phyloP scores from a whole-genome alignment of 179 eudicot species.

The Vitellaria paradoxa region DNA sequence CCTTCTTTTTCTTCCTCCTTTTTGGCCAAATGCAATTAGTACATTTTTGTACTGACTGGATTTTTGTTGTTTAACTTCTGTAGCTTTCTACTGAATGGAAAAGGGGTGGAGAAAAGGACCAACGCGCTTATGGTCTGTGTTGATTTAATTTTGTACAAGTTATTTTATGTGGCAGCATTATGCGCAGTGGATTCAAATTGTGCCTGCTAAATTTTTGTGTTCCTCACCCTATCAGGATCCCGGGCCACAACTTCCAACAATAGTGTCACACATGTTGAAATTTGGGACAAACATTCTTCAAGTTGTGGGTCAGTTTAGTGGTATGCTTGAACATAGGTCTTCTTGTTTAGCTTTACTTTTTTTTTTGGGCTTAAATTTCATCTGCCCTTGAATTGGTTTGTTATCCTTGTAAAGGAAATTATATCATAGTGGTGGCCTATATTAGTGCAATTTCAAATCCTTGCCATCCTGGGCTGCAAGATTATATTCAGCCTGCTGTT shows the following conservation, averaged over 20 bases:
- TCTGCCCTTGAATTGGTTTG: conserved; percentile 13
- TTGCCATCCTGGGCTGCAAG: conserved; percentile 44
- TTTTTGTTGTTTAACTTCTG: conserved; percentile 26
- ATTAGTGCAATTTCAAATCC: conserved; percentile 48
- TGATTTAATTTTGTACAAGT: not conserved
- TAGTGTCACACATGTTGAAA: conserved; percentile 43
- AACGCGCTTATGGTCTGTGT: conserved; percentile 52
- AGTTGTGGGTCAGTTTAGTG: conserved; percentile 78
- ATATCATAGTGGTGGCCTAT: conserved; percentile 52
- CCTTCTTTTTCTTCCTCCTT: not conserved
- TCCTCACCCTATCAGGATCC: conserved; percentile 44
- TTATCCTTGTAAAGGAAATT: conserved; percentile 49
- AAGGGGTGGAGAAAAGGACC: conserved; percentile 60
- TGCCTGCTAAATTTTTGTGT: conserved; percentile 2
- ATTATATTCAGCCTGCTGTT: conserved; percentile 61
- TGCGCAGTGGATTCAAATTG: not conserved
- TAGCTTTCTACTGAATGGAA: conserved; percentile 91
- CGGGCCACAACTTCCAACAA: conserved; percentile 83
- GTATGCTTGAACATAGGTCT: conserved; percentile 34
- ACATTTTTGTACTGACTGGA: conserved; percentile 5
- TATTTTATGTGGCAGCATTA: conserved; percentile 2
- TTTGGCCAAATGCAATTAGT: conserved; percentile 1
- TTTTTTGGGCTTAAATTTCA: conserved; percentile 11
- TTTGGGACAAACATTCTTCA: conserved; percentile 92
- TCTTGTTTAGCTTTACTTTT: not conserved